Evolutionary conservation across 164 flowering plant genomes (phyloP).

Genomic region (Chloranthus sessilifolius): DNA sequence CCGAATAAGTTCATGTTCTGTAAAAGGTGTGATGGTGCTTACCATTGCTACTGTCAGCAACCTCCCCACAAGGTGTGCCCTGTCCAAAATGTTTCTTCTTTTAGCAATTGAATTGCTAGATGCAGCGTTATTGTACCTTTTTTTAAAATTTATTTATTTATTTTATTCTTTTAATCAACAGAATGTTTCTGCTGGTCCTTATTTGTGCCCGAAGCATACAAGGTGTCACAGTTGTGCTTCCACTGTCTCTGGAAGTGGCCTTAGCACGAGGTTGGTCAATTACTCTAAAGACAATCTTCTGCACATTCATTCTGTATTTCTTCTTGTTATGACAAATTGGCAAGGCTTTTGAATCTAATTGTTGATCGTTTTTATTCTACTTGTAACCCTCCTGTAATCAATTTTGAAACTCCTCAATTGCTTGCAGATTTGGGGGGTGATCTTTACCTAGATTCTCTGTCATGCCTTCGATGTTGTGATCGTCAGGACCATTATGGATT

Average conservation of each 20-base stretch:
- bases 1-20: constrained; percentile 93
- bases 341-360: too few relatives aligned
- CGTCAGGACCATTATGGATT: too few relatives aligned
- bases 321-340: too few relatives aligned
- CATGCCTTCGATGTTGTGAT: too few relatives aligned
- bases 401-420: too few relatives aligned
- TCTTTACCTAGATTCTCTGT: too few relatives aligned
- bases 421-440: too few relatives aligned
- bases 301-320: background rate
- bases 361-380: too few relatives aligned
- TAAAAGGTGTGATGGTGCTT: constrained; percentile 95
- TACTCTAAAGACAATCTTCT: background rate
- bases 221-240: constrained; percentile 97
- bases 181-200: constrained; percentile 92
- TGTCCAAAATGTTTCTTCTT: constrained; percentile 1
- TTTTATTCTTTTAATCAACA: constrained; percentile 21
- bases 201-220: constrained; percentile 91
- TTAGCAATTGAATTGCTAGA: too few relatives aligned
- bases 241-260: constrained; percentile 91
- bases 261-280: constrained; percentile 85
- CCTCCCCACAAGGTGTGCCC: constrained; percentile 89
- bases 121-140: too few relatives aligned
- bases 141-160: background rate
- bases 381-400: too few relatives aligned
- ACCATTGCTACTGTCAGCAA: constrained; percentile 96